A percentile compares a stretch with the other conserved stretches of the same genome.
phyloP scores from a whole-genome alignment of 2,329 filamentous ascomycete species.

The Incumbomyces delicatus region DNA sequence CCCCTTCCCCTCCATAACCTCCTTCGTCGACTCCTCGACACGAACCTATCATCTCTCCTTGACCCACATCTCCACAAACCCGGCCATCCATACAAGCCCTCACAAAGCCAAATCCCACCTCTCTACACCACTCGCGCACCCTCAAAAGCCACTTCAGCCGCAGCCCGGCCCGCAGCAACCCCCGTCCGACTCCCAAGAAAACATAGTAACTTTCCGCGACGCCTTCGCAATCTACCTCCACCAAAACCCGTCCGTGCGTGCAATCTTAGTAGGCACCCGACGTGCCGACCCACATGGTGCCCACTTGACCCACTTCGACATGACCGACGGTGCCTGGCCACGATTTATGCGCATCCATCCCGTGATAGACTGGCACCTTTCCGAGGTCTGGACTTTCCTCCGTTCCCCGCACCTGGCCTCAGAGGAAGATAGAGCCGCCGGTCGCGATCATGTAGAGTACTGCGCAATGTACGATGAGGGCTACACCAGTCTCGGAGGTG shows the following conservation, averaged over 20 bases:
- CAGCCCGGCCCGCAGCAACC: neutral
- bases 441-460: slow-evolving; percentile 52
- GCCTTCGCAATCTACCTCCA: slow-evolving; percentile 68
- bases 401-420: slow-evolving; percentile 50
- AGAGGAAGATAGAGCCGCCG: slow-evolving; percentile 1
- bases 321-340: slow-evolving; percentile 84
- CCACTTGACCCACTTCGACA: slow-evolving; percentile 68
- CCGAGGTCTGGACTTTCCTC: slow-evolving; percentile 85
- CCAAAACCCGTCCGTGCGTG: slow-evolving; percentile 46
- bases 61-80: slow-evolving; percentile 60
- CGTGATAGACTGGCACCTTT: slow-evolving; percentile 95
- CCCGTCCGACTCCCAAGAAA: neutral
- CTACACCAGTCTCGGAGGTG: slow-evolving; percentile 87
- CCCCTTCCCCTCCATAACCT: slow-evolving; percentile 77
- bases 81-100: slow-evolving; percentile 17
- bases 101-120: slow-evolving; percentile 14
- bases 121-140: slow-evolving; percentile 10
- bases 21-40: slow-evolving; percentile 63
- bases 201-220: slow-evolving; percentile 53
- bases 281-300: slow-evolving; percentile 87
- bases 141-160: slow-evolving; percentile 4
- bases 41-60: slow-evolving; percentile 65
- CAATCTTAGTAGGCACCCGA: slow-evolving; percentile 79
- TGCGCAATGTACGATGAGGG: slow-evolving; percentile 80
- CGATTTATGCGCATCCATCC: slow-evolving; percentile 87